Percentiles rank a stretch among this genome's conserved stretches.
phyloP scores from a whole-genome alignment of 2,329 filamentous ascomycete genomes.

The Myriosclerotinia curreyana region DNA sequence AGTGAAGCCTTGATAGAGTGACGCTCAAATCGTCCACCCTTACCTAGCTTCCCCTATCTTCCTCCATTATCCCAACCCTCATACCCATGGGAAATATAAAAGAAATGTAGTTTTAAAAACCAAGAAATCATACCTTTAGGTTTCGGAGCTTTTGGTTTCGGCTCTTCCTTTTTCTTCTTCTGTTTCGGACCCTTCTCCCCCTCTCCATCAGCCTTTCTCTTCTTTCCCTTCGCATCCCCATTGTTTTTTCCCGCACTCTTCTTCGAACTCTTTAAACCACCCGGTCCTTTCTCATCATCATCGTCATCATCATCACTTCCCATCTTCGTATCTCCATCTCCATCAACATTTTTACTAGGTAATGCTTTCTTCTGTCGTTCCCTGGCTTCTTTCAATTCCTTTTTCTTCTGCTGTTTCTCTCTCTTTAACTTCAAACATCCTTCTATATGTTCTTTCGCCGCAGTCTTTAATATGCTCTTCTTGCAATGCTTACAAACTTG shows the following conservation, averaged over 20 bases:
- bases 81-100: not conserved
- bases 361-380: constrained; percentile 46
- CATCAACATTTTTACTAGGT: constrained; percentile 37
- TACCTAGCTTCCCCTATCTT: not conserved
- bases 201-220: constrained; percentile 72
- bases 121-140: constrained; percentile 62
- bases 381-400: constrained; percentile 39
- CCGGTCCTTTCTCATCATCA: constrained; percentile 40
- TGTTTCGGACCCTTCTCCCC: constrained; percentile 79
- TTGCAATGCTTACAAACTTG: constrained; percentile 94
- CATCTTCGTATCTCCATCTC: constrained; percentile 39
- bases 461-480: constrained; percentile 74
- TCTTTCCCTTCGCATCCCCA: constrained; percentile 62
- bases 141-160: constrained; percentile 78
- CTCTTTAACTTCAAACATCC: constrained; percentile 69
- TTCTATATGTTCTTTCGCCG: constrained; percentile 75
- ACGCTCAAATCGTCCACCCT: not conserved
- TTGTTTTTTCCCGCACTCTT: constrained; percentile 67
- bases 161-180: constrained; percentile 95
- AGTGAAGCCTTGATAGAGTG: not conserved
- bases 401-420: constrained; percentile 39
- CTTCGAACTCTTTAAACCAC: constrained; percentile 47
- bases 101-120: not conserved
- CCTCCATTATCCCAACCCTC: not conserved
- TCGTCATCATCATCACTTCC: constrained; percentile 45